Evolutionary conservation across 2,329 filamentous ascomycete genomes (phyloP).

Genomic region (Diaporthe sp.): DNA sequence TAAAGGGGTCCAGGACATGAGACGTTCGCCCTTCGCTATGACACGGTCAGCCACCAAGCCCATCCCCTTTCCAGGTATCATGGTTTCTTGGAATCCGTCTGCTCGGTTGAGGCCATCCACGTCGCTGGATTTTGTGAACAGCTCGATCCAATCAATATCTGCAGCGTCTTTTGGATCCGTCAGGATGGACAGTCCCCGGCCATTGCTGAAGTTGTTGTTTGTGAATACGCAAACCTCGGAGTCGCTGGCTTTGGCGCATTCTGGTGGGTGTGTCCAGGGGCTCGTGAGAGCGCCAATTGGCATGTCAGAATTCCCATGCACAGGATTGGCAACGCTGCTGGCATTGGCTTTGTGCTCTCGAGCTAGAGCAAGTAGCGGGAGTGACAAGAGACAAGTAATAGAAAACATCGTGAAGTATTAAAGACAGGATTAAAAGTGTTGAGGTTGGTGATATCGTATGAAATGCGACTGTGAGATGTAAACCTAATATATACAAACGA

Average conservation of each 20-base stretch:
- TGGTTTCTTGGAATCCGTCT: neutral
- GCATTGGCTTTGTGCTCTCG: neutral
- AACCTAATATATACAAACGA: neutral
- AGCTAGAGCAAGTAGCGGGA: conserved; percentile 5
- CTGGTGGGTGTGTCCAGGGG: neutral
- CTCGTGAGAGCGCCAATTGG: conserved; percentile 11
- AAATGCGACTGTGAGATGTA: neutral
- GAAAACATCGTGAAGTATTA: conserved; percentile 1
- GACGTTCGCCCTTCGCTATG: conserved; percentile 7
- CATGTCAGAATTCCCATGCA: neutral
- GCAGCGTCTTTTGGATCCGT: neutral
- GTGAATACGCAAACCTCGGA: conserved; percentile 8
- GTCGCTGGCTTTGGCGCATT: conserved; percentile 1
- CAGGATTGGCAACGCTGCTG: neutral
- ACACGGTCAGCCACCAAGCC: conserved; percentile 9
- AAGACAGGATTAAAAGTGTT: neutral
- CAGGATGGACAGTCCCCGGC: neutral
- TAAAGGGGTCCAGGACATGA: conserved; percentile 15
- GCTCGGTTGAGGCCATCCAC: neutral
- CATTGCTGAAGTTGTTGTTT: conserved; percentile 14
- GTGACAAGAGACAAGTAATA: neutral
- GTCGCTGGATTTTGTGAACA: neutral
- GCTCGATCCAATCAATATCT: conserved; percentile 13
- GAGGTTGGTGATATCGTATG: neutral
- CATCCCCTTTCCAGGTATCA: conserved; percentile 19